A percentile compares a stretch with the other conserved stretches of the same genome.
Evolutionary conservation across 129 eudicot genomes (phyloP).

Genomic region (Flaveria robusta): DNA sequence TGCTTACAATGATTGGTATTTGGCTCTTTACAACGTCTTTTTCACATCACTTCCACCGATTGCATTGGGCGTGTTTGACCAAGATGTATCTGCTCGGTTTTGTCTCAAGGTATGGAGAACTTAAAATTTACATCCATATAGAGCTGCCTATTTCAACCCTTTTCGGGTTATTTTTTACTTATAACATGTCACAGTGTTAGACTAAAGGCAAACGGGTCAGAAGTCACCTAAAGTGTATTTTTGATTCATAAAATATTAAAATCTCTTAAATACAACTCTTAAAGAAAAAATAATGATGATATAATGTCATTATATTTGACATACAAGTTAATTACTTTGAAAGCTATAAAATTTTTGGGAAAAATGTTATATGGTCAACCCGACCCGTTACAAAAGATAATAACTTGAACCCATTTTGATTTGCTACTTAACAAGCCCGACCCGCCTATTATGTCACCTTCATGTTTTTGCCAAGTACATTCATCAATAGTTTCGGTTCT

Average conservation of each 20-base stretch:
- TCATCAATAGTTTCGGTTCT: not conserved
- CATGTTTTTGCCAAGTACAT: not conserved
- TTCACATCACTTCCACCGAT: constrained; percentile 69
- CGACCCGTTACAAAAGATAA: no score
- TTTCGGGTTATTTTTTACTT: not conserved
- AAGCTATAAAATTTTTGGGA: not conserved
- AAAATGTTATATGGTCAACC: no score
- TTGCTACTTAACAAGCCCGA: not conserved
- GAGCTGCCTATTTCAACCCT: no score
- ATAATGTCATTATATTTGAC: not conserved
- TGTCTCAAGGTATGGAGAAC: constrained; percentile 62
- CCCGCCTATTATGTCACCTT: not conserved
- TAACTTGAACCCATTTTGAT: not conserved
- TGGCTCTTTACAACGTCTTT: constrained; percentile 55
- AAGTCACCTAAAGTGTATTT: not conserved
- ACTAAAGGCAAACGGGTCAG: not conserved
- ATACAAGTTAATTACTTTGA: not conserved
- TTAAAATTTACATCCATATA: not conserved
- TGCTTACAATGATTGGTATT: constrained; percentile 66
- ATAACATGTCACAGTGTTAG: not conserved
- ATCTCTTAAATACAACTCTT: not conserved
- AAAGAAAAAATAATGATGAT: not conserved
- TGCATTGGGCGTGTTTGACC: constrained; percentile 74
- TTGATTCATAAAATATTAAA: not conserved
- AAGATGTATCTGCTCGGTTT: constrained; percentile 55